phyloP scores from a whole-genome alignment of 2,329 filamentous ascomycete species.

The Exophiala alcalophila region DNA sequence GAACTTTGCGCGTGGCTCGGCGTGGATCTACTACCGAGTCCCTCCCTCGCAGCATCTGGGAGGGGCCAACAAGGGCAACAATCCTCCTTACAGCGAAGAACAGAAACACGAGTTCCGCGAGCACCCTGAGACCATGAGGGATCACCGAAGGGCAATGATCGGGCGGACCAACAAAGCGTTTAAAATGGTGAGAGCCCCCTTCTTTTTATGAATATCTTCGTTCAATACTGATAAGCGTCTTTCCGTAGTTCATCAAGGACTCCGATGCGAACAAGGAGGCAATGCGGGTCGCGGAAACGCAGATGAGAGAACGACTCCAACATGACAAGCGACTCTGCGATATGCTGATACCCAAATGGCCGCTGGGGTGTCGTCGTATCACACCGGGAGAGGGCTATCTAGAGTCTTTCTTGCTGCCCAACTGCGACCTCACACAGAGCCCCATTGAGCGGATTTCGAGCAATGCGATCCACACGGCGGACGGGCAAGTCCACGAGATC shows the following conservation, averaged over 20 bases:
- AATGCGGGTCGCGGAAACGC: constrained; percentile 9
- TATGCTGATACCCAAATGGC: constrained; percentile 30
- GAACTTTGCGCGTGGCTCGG: constrained; percentile 34
- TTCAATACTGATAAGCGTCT: too few relatives aligned
- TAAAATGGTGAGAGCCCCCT: constrained; percentile 32
- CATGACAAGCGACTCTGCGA: constrained; percentile 28
- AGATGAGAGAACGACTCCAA: constrained; percentile 18
- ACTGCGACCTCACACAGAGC: constrained; percentile 33
- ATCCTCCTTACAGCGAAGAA: constrained; percentile 25
- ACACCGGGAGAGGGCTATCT: constrained; percentile 32
- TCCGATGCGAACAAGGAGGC: constrained; percentile 19
- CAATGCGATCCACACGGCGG: constrained; percentile 34
- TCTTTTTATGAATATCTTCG: too few relatives aligned
- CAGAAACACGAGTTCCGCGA: constrained; percentile 13
- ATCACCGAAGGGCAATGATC: constrained; percentile 29
- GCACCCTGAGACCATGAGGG: constrained; percentile 23
- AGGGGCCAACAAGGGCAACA: constrained; percentile 24
- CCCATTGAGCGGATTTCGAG: constrained; percentile 36
- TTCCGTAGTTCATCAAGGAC: constrained; percentile 19
- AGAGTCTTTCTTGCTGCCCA: constrained; percentile 33
- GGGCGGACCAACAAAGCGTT: constrained; percentile 35
- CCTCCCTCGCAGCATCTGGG: constrained; percentile 24
- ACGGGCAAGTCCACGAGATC: constrained; percentile 30
- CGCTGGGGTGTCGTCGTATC: constrained; percentile 33
- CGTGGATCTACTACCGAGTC: constrained; percentile 32